phyloP scores from a whole-genome alignment of 805 yeast species.

The Zygosaccharomyces bailii region DNA sequence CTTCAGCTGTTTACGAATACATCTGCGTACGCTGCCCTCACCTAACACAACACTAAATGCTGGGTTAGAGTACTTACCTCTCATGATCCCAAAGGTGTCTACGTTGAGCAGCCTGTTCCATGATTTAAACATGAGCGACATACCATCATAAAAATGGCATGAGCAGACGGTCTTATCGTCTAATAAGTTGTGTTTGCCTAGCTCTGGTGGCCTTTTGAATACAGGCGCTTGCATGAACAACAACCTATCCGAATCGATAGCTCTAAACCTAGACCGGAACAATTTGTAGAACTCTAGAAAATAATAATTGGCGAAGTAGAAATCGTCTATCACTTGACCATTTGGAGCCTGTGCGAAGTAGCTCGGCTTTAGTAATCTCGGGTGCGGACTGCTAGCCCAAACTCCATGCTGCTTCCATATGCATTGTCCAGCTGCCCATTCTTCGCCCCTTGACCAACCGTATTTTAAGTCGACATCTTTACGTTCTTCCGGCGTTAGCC shows the following conservation, averaged over 20 bases:
- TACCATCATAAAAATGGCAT: conserved; percentile 93
- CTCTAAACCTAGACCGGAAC: conserved; percentile 50
- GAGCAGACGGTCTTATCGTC: conserved; percentile 69
- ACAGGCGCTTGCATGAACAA: conserved; percentile 80
- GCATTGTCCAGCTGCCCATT: conserved; percentile 74
- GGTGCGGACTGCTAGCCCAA: conserved; percentile 49
- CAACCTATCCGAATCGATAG: conserved; percentile 45
- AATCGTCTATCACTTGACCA: conserved; percentile 44
- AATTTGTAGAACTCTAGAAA: conserved; percentile 60
- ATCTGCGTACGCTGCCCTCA: conserved; percentile 69
- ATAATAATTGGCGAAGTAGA: conserved; percentile 57
- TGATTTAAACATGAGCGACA: conserved; percentile 84
- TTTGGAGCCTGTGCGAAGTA: conserved; percentile 47
- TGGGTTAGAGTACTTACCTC: conserved; percentile 73
- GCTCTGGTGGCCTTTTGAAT: conserved; percentile 66
- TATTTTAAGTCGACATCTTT: conserved; percentile 51
- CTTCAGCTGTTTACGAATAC: conserved; percentile 63
- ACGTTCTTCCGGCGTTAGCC: conserved; percentile 55
- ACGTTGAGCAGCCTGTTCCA: conserved; percentile 85
- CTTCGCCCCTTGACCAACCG: conserved; percentile 61
- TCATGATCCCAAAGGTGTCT: conserved; percentile 82
- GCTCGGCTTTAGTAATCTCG: conserved; percentile 42
- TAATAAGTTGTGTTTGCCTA: conserved; percentile 50
- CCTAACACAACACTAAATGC: conserved; percentile 76
- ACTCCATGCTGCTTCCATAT: conserved; percentile 78